phyloP scores from a whole-genome alignment of 495 filamentous ascomycete species.

The Hyaloscypha finlandica region DNA sequence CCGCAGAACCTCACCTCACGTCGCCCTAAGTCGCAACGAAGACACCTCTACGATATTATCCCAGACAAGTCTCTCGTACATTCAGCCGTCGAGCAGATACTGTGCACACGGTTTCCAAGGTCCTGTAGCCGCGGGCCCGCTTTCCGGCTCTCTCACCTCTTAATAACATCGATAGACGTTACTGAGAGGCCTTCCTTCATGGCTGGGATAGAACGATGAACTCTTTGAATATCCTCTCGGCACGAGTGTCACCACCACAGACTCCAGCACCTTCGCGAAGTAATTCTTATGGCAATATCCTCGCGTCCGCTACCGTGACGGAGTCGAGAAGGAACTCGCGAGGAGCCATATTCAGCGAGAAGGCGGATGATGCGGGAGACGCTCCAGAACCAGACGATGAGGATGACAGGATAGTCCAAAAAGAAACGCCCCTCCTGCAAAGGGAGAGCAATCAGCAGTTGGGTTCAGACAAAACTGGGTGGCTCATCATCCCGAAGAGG shows the following conservation, averaged over 20 bases:
- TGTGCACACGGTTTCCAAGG: neutral
- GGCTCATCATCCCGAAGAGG: slow-evolving; percentile 60
- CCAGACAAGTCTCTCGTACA: neutral
- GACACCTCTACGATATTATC: neutral
- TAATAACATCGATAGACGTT: neutral
- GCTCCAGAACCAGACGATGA: slow-evolving; percentile 40
- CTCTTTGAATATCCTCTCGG: slow-evolving; percentile 92
- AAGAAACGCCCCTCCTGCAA: slow-evolving; percentile 67
- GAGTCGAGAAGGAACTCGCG: slow-evolving; percentile 39
- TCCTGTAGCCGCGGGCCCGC: neutral
- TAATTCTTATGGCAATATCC: slow-evolving; percentile 62
- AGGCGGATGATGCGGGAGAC: slow-evolving; percentile 40
- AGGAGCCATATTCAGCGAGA: slow-evolving; percentile 49
- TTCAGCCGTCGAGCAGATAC: neutral
- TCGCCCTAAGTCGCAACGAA: neutral
- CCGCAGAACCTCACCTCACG: neutral
- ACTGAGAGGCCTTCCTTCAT: slow-evolving; percentile 26
- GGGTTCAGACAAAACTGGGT: slow-evolving; percentile 41
- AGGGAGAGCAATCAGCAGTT: slow-evolving; percentile 38
- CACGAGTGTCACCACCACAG: slow-evolving; percentile 67
- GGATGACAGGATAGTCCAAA: slow-evolving; percentile 48
- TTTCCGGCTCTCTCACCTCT: neutral
- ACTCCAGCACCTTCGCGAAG: slow-evolving; percentile 62
- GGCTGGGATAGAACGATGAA: slow-evolving; percentile 74
- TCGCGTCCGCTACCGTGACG: slow-evolving; percentile 41